Evolutionary conservation across 371 early-diverging fungal species (phyloP).

Genomic region (Mortierella sp.): DNA sequence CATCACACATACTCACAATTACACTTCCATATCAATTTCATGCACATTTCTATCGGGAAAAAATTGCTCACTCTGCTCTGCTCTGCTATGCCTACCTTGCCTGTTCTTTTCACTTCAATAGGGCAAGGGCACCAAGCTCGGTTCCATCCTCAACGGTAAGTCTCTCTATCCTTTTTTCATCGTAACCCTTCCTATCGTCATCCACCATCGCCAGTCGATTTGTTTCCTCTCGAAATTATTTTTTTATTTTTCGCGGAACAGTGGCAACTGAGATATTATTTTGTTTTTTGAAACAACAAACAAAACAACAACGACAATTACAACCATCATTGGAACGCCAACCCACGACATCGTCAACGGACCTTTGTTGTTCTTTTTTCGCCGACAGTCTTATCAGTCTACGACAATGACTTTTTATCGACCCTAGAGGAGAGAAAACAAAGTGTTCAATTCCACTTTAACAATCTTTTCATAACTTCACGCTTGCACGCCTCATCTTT

Average conservation of each 20-base stretch:
- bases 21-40: background rate
- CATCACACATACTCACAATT: background rate
- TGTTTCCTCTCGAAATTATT: background rate
- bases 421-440: background rate
- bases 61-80: background rate
- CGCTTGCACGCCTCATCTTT: too few relatives aligned
- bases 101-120: constrained; percentile 4
- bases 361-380: background rate
- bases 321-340: background rate
- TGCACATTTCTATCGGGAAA: background rate
- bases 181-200: background rate
- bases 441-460: background rate
- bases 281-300: background rate
- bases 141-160: constrained; percentile 40
- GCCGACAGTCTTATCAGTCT: background rate
- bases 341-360: background rate
- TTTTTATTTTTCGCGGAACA: background rate
- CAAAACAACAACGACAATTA: background rate
- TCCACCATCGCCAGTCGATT: background rate
- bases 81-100: background rate
- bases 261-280: background rate
- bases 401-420: background rate
- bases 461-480: background rate
- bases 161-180: background rate
- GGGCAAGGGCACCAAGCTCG: constrained; percentile 51